phyloP scores from a whole-genome alignment of 495 filamentous ascomycete species.

The Aspergillus coremiiformis region DNA sequence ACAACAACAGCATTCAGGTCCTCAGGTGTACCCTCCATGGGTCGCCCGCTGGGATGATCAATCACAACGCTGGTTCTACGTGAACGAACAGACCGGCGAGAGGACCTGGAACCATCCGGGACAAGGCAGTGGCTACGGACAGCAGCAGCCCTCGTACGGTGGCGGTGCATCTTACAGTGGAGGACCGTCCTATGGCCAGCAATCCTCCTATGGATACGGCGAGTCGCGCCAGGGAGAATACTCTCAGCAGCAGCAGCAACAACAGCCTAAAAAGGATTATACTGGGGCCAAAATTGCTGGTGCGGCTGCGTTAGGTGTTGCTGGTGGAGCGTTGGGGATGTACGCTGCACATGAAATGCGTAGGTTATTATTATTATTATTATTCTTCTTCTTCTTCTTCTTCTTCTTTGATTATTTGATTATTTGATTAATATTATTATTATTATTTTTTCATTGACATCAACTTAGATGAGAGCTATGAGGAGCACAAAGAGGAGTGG shows the following conservation, averaged over 20 bases:
- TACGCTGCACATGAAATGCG: conserved; percentile 37
- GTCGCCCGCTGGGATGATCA: conserved; percentile 44
- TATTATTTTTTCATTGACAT: too few species aligned
- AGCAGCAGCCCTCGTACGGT: conserved; percentile 7
- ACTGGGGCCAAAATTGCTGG: conserved; percentile 39
- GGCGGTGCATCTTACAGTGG: conserved; percentile 11
- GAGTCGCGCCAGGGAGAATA: conserved; percentile 5
- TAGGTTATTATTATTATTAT: conserved; percentile 21
- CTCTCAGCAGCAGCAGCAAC: conserved; percentile 3
- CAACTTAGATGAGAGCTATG: conserved; percentile 21
- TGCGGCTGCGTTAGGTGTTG: conserved; percentile 42
- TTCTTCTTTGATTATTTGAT: not conserved
- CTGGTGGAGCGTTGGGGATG: conserved; percentile 46
- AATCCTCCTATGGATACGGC: conserved; percentile 7
- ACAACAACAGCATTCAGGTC: not conserved
- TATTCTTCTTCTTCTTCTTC: conserved; percentile 4
- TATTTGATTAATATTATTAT: not conserved
- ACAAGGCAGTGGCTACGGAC: not conserved
- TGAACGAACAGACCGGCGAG: conserved; percentile 47
- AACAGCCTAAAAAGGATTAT: conserved; percentile 26
- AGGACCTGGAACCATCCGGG: conserved; percentile 45
- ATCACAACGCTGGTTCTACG: conserved; percentile 48
- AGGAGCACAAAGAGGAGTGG: conserved; percentile 23
- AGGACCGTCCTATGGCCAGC: conserved; percentile 7
- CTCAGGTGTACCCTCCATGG: conserved; percentile 47